Conservation (phyloP, 139 green algal genomes). For the Dunaliella primolecta region DNA sequence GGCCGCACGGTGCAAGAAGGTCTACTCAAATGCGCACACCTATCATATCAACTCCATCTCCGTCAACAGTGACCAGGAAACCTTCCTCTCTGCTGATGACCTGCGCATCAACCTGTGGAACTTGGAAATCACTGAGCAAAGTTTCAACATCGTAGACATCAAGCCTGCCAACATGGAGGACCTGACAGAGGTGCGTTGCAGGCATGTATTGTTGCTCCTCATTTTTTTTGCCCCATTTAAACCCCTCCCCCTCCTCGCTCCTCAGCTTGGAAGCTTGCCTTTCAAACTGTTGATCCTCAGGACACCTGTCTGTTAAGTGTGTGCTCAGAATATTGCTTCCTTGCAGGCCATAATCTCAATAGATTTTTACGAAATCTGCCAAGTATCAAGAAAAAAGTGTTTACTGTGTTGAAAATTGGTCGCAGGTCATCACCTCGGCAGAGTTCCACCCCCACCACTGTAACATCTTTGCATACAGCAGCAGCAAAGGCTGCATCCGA, state of each 20-base stretch:
- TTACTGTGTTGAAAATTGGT: too few relatives aligned
- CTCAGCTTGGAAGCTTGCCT: too few relatives aligned
- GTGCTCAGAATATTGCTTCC: too few relatives aligned
- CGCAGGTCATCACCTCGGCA: conserved; percentile 93
- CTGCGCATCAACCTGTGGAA: conserved; percentile 96
- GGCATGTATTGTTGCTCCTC: too few relatives aligned
- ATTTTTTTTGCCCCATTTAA: too few relatives aligned
- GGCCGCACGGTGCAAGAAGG: conserved; percentile 56
- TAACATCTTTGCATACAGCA: conserved; percentile 86
- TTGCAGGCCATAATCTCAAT: too few relatives aligned
- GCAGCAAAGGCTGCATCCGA: conserved; percentile 92
- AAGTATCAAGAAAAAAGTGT: too few relatives aligned
- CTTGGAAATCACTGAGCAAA: conserved; percentile 83
- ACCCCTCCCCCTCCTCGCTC: too few relatives aligned
- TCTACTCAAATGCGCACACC: conserved; percentile 91
- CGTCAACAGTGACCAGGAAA: conserved; percentile 86
- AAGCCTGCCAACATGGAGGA: conserved; percentile 99
- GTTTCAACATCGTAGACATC: conserved; percentile 99
- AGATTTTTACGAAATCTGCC: too few relatives aligned
- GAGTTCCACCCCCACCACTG: conserved; percentile 88
- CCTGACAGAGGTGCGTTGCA: conserved; percentile 78
- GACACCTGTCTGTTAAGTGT: too few relatives aligned
- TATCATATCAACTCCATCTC: conserved; percentile 99
- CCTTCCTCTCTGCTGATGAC: conserved; percentile 95
- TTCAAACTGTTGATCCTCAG: too few relatives aligned